Base-by-base conservation (phyloP, 257 asterid species). In the Prunella vulgaris region DNA sequence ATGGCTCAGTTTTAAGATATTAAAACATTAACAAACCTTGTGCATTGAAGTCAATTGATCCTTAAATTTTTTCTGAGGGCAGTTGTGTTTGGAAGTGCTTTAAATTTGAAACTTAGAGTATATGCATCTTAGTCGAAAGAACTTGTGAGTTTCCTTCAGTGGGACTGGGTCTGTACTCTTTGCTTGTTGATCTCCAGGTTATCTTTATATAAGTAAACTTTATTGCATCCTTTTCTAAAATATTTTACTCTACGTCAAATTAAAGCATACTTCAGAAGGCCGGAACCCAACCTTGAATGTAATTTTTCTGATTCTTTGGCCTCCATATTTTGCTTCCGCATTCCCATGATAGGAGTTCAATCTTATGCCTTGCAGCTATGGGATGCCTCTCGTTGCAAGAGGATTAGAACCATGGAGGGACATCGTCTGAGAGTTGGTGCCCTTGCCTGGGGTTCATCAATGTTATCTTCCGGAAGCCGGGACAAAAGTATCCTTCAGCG, bases 401-500 rank as follows among this genome's bases (percentile, higher is more conserved):
- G 82, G 72, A 72, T 93, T 66, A 86, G 96, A 84, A 93, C 90
- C n/a, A 84, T 93, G 97, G 96, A 86, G 75, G 99, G 99, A 44
- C 99, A 93, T 78, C 84, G 95, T 20, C 61, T 79, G 32, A 87
- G 97, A 80, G 92, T 90, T 70, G 99, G 99, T 20, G 96, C 96
- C 21, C 80, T 93, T n/a, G 97, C 97, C 37, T 93, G 96, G 99
- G 89, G 96, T 77, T 82, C 96, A 27, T 82, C 96, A 20, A 18
- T 76, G 35, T 68, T 93, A 74, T 88, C 97, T 52, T 88, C 97
- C 1, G 99, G 99, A 72, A 93, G 99, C 85, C 84, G 97, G 48
- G 99, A 93, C 75, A 93, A 90, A 82, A 81, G 84, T 80, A 93
- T 93, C 56, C 96, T 93, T 79, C 97, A 90, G 48, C 95, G 88